Conservation (phyloP, 176 grass and related monocot species). For the Oryza australiensis region DNA sequence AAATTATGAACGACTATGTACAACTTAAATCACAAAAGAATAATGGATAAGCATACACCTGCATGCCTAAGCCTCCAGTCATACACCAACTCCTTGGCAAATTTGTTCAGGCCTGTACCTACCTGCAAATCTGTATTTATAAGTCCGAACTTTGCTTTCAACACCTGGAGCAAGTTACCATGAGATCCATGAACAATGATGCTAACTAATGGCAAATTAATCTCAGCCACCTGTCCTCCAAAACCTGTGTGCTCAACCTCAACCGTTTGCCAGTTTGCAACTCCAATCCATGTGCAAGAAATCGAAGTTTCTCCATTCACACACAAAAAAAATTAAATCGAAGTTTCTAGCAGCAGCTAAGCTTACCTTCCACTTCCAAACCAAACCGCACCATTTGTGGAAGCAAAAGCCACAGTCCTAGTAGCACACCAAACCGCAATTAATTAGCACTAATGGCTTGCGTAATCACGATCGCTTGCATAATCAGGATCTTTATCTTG, state of each 20-base stretch:
- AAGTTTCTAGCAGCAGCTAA: background rate
- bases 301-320: background rate
- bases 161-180: background rate
- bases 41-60: background rate
- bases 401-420: constrained; percentile 6
- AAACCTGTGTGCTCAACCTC: constrained; percentile 1
- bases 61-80: too few species aligned
- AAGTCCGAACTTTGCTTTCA: background rate
- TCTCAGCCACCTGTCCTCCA: background rate
- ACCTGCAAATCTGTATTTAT: background rate
- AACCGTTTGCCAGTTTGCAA: background rate
- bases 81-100: too few species aligned
- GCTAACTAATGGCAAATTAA: background rate
- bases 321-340: background rate
- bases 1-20: background rate
- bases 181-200: background rate
- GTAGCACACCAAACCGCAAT: background rate
- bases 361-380: background rate
- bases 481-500: background rate
- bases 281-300: background rate
- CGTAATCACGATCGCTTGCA: background rate
- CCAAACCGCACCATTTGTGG: constrained; percentile 34
- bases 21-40: background rate
- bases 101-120: background rate
- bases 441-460: background rate